Percentiles rank a stretch among this genome's conserved stretches.
phyloP scores from a whole-genome alignment of 2,329 filamentous ascomycete genomes.

The Neoscytalidium dimidiatum region DNA sequence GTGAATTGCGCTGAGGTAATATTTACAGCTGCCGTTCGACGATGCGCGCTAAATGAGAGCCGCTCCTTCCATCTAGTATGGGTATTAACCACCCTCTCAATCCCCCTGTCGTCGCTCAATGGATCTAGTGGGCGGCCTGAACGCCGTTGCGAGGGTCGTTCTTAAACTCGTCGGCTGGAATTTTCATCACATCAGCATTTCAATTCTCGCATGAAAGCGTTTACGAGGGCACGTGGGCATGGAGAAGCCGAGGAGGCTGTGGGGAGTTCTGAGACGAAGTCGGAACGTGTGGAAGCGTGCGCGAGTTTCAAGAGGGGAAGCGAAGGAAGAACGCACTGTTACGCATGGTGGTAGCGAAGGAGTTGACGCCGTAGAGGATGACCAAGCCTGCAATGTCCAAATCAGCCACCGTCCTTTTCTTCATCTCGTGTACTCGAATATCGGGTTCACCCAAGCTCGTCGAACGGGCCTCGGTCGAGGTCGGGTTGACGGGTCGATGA shows the following conservation, averaged over 20 bases:
- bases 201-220: neutral
- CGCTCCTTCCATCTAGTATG: constrained; percentile 7
- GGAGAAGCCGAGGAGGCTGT: neutral
- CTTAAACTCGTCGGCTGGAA: constrained; percentile 86
- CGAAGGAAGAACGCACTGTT: constrained; percentile 63
- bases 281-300: neutral
- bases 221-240: neutral
- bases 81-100: constrained; percentile 6
- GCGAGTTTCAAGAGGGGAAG: neutral
- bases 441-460: neutral
- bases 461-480: neutral
- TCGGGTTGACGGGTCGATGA: neutral
- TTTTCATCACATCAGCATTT: neutral
- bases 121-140: constrained; percentile 27
- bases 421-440: constrained; percentile 2
- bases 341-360: constrained; percentile 74
- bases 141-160: constrained; percentile 89
- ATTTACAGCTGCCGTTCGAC: constrained; percentile 10
- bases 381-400: constrained; percentile 64
- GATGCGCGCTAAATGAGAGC: neutral
- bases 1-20: constrained; percentile 12
- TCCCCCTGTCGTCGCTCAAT: neutral
- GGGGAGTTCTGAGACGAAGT: neutral
- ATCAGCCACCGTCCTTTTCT: neutral
- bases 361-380: constrained; percentile 90